Evolutionary conservation across 2,329 filamentous ascomycete species (phyloP), one percentile per base, ranked within the genome.

Genomic region (Emmonsia crescens): DNA sequence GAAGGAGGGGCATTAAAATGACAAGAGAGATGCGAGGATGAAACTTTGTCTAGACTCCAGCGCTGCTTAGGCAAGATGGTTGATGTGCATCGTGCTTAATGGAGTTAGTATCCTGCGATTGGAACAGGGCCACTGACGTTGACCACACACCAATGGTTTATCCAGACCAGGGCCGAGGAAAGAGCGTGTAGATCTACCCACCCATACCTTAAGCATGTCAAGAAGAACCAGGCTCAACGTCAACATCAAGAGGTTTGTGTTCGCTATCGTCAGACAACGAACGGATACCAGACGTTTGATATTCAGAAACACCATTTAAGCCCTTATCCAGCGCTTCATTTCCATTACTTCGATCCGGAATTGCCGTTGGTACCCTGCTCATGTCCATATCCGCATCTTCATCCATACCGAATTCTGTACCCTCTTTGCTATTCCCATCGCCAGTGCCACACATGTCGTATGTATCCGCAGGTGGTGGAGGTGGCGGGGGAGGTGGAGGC

Each of bases 401-500:
- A 44, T 59, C 42, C 44, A 59, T 12, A 5, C 44, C 44, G 19
- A 29, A 31, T 38, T 63, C 64, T 52, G 60, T 64, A 44, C 61
- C 64, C 29, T 64, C 64, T 14, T 64, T 66, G 19, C 58, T 38
- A 14, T 33, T 60, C 19, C 54, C 57, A 12, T 62, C 57, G 21
- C 65, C 61, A 48, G 63, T 46, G 6, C 66, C 66, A 31, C 62
- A 60, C 14, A 67, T 66, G 27, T 72, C 68, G 24, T 66, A 66
- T 4, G 67, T 64, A 36, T 65, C 66, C 46, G 68, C 68, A 24
- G 69, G 69, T 27, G 69, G 68, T 10, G 69, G 67, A 56, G 73
- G 72, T 1, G 72, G 70, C 16, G 71, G 70, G 6, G 71, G 68
- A 44, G 69, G 67, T 5, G 69, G 66, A 9, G 68, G 64, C 57